Base-by-base conservation (phyloP, 1,139 yeast genomes). In the Waltiozyma sp. region DNA sequence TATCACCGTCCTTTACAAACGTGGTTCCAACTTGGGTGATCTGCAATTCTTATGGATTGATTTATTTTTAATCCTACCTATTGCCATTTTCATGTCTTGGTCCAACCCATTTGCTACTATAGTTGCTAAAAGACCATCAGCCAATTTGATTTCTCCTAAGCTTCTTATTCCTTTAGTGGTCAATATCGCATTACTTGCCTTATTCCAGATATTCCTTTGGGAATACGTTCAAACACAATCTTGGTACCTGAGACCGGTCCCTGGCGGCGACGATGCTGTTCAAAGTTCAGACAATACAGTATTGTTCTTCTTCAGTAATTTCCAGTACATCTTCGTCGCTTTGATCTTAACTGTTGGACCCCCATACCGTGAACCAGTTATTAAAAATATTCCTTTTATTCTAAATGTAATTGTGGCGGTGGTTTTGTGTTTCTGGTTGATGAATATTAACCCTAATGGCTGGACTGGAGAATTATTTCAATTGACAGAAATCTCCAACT, bases 51-150 rank as follows among this genome's bases (percentile, higher is more conserved):
- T 91, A 52, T 88, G 89, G 75, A 91, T 91, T 62, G 99, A 91
- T 64, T 64, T 91, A 60, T 77, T 85, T 49, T 68, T 91, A 59
- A 93, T 91, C 54, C 73, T 91, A 45, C 99, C 99, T 6, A 75
- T 91, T 56, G 98, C 98, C 0, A 79, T 91, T 10, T 88, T 88
- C 64, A 83, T 93, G 98, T 89, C 97, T 8, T 89, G 98, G 96
- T 80, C 96, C 1, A 77, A 80, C 55, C 95, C 99, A 0, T 81
- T 68, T 56, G 68, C 70, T 2, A 62, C 57, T 28, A 65, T 91
- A 26, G 75, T 76, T 14, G 63, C 68, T 35, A 89, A 88, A 58
- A 72, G 95, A 43, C 98, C 99, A 3, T 85, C 95, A 1, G 96
- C 98, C 1, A 91, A 91, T 60, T 68, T 91, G 47, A 94, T 91